Evolutionary conservation across 345 rosid species (phyloP), one percentile per base, ranked within the genome.

Genomic region (Eucalyptus tenuipes): DNA sequence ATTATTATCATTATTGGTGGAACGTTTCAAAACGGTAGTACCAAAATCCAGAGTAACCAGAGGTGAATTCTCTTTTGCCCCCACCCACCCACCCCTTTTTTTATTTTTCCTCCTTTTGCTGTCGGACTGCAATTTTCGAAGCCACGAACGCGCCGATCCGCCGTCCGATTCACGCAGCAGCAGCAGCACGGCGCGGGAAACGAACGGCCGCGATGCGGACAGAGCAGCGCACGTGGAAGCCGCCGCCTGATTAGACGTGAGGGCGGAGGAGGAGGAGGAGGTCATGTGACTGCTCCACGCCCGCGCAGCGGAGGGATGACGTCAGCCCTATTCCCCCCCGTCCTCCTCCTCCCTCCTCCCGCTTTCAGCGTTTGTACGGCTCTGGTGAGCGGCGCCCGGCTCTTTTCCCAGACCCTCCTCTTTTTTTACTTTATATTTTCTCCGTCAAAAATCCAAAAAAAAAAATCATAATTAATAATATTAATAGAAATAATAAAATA

Each of bases 241-340:
- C 93, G 93, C 93, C 93, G 93, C 89, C 90, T 91, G 92, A 87
- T 68, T 64, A 87, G 88, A 87, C 85, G 88, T n/a, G 53, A 57
- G 88, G 42, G 24, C 80, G 31, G 87, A 47, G 17, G 71, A 24
- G 71, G 48, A 4, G 31, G 40, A 47, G 20, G 49, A 47, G n/a
- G 55, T 55, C 57, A 50, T 11, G 45, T 37, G 53, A 86, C 61
- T 24, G 87, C 42, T 13, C 42, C 20, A 52, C 44, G 25, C 29
- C 61, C 29, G 29, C 24, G 37, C n/a, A 29, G 25, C 4, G 33
- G 31, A 33, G 13, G 50, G 55, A n/a, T 87, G 88, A 87, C 88
- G 88, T 87, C 88, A 87, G 88, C 88, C 88, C 82, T 87, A 64
- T n/a, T 10, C 33, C 55, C 29, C 18, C n/a, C n/a, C n/a, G n/a